Evolutionary conservation across 495 filamentous ascomycete species (phyloP).

Genomic region (Poronia punctata): DNA sequence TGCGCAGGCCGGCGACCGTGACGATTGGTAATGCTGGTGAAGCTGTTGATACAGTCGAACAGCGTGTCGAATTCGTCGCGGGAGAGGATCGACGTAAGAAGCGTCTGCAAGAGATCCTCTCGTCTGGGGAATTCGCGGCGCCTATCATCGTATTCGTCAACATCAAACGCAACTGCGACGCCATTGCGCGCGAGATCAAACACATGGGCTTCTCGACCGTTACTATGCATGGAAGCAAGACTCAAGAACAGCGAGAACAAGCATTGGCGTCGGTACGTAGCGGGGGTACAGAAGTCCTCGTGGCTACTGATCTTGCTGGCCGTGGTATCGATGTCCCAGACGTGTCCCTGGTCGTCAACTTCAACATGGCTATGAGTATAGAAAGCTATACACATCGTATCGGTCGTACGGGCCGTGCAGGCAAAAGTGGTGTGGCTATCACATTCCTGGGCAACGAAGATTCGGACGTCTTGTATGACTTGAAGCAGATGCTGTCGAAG

Average conservation of each 20-base stretch:
- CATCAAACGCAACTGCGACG: constrained; percentile 98
- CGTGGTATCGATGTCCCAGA: constrained; percentile 98
- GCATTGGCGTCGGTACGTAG: constrained; percentile 80
- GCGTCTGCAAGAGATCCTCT: constrained; percentile 83
- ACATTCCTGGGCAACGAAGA: constrained; percentile 96
- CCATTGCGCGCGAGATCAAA: constrained; percentile 91
- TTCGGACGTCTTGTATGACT: constrained; percentile 86
- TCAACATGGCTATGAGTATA: constrained; percentile 95
- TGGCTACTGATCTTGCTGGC: constrained; percentile 93
- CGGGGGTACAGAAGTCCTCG: constrained; percentile 78
- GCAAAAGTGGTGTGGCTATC: constrained; percentile 94
- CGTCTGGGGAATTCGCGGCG: constrained; percentile 75
- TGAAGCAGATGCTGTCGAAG: constrained; percentile 94
- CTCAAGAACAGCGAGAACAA: constrained; percentile 94
- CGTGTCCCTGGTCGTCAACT: constrained; percentile 91
- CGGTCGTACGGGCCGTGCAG: constrained; percentile 94
- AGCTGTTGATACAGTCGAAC: constrained; percentile 97
- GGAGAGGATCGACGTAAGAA: constrained; percentile 98
- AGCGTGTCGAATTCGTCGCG: constrained; percentile 85
- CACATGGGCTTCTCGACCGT: constrained; percentile 87
- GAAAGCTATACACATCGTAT: constrained; percentile 98
- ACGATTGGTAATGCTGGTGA: constrained; percentile 93
- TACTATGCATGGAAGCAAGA: constrained; percentile 91
- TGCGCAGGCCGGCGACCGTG: constrained; percentile 88
- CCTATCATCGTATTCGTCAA: constrained; percentile 99